Evolutionary conservation across 2,329 filamentous ascomycete species (phyloP), one percentile per base, ranked within the genome.

Genomic region (Ophiostoma montium): DNA sequence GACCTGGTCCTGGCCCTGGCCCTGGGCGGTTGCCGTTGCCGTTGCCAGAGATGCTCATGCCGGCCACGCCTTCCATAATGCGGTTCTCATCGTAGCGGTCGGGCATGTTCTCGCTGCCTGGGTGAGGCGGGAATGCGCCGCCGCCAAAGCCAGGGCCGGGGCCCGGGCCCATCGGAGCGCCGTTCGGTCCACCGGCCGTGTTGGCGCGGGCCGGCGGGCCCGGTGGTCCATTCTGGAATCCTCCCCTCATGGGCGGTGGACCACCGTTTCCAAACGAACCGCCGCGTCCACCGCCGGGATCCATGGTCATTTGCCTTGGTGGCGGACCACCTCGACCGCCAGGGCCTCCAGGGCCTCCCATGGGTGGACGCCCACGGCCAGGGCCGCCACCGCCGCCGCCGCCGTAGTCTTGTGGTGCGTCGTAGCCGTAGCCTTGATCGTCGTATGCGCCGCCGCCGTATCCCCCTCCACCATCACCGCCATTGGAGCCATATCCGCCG

Each of bases 261-360:
- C 58, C 61, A 36, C 62, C 60, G 12, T 62, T 58, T 5, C 64
- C 62, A 23, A 65, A 62, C n/a, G 67, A 65, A 11, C 60, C 60
- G 44, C 62, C 65, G 16, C 61, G 63, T 27, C 61, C 59, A 32
- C 61, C 62, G 53, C 51, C 44, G 19, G 35, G 39, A 15, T 64
- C 61, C 36, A 53, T 55, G 1, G 64, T 64, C 38, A 63, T 63
- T 44, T 67, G 62, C 46, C 70, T 63, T 51, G 62, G 62, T 55
- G 69, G 65, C 11, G 67, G 67, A n/a, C 65, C 70, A 27, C 69
- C 68, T 57, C 70, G 66, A 49, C 67, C 70, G 32, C 66, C 65
- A 19, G 62, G 61, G 19, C 38, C 16, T 10, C 42, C 16, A 33
- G 42, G 39, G 8, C 39, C 39, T 41, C 38, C 39, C 50, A 68